Evolutionary conservation across 2,329 filamentous ascomycete species (phyloP).

Genomic region (Penicillium sp.): DNA sequence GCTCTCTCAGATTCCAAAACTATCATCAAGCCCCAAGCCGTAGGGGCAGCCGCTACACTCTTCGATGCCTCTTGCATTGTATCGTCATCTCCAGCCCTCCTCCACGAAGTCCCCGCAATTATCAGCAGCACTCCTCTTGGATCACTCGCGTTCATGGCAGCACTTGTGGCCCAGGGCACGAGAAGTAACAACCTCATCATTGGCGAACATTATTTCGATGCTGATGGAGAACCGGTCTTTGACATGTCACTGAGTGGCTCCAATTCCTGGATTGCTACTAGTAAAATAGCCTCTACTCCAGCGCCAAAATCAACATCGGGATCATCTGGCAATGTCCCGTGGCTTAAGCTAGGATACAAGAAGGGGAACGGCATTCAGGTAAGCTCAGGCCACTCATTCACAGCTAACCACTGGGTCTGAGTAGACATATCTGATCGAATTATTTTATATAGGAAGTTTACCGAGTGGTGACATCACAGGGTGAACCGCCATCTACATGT

Average conservation of each 20-base stretch:
- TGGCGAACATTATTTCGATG: constrained; percentile 37
- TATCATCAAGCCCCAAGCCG: constrained; percentile 29
- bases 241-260: constrained; percentile 26
- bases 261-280: constrained; percentile 24
- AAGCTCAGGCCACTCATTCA: constrained; percentile 1
- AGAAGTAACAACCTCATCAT: constrained; percentile 26
- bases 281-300: constrained; percentile 26
- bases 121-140: constrained; percentile 21
- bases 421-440: constrained; percentile 2
- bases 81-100: constrained; percentile 21
- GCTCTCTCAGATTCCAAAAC: constrained; percentile 11
- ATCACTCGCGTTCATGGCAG: constrained; percentile 26
- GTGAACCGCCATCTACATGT: constrained; percentile 35
- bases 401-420: background rate
- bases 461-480: constrained; percentile 38
- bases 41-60: constrained; percentile 47
- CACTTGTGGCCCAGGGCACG: constrained; percentile 15
- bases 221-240: constrained; percentile 28
- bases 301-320: constrained; percentile 11
- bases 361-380: constrained; percentile 31
- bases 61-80: constrained; percentile 44
- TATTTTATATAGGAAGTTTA: constrained; percentile 36
- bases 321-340: constrained; percentile 28
- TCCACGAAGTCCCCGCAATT: constrained; percentile 27
- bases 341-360: constrained; percentile 31